These are phyloP conservation scores for Allium fistulosum DNA, from an alignment of 106 monocot genomes.

Conservation along the genomic window DNA sequence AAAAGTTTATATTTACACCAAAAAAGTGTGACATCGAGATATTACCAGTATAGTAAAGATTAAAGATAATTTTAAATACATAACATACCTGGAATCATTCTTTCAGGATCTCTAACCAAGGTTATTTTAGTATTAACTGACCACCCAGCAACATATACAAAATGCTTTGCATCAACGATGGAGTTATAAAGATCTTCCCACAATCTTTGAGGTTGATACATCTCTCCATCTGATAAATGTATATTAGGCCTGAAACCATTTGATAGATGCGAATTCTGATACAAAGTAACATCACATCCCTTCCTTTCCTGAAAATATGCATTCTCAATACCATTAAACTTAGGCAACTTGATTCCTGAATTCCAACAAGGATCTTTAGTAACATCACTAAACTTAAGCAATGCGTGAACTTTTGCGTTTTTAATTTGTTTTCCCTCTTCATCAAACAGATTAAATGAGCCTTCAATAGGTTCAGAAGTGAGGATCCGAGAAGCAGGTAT, in stretches of 20 bases:
- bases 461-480: constrained; percentile 23
- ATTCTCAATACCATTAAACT: constrained; percentile 26
- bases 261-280: constrained; percentile 52
- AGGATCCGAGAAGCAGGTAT: constrained; percentile 26
- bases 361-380: constrained; percentile 29
- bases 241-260: constrained; percentile 22
- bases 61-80: too few species aligned
- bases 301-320: constrained; percentile 33
- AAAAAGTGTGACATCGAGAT: too few species aligned
- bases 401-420: constrained; percentile 22
- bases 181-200: constrained; percentile 61
- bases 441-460: constrained; percentile 31
- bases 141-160: constrained; percentile 64
- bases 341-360: constrained; percentile 19
- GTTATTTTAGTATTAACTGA: constrained; percentile 35
- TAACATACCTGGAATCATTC: constrained; percentile 30
- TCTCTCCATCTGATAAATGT: constrained; percentile 7
- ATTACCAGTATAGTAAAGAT: too few species aligned
- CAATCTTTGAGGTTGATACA: constrained; percentile 22
- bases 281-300: constrained; percentile 32
- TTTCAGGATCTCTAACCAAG: constrained; percentile 36
- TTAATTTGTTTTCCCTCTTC: constrained; percentile 27
- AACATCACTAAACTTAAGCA: constrained; percentile 24
- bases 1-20: too few species aligned
- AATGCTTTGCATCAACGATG: constrained; percentile 35